Percentiles rank a stretch among this genome's conserved stretches.
phyloP scores from a whole-genome alignment of 306 rosid genomes.

The Arachis stenosperma region DNA sequence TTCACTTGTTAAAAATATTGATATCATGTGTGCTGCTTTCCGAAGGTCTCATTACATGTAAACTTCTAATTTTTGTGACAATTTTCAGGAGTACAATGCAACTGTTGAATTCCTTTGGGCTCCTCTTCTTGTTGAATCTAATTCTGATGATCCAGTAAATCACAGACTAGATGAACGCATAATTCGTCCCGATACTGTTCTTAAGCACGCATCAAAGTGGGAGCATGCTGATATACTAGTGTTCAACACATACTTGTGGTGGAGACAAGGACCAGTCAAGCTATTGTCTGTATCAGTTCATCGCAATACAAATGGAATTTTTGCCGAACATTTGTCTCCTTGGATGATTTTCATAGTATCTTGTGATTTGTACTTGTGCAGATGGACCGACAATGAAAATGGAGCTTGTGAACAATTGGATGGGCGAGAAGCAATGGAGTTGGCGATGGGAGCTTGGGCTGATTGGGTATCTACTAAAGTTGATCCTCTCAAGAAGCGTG shows the following conservation, averaged over 20 bases:
- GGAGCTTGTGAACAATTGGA: slow-evolving; percentile 79
- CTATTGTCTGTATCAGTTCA: slow-evolving; percentile 65
- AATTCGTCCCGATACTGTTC: slow-evolving; percentile 90
- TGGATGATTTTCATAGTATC: slow-evolving; percentile 21
- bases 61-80: slow-evolving; percentile 32
- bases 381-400: slow-evolving; percentile 77
- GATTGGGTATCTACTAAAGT: slow-evolving; percentile 82
- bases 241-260: slow-evolving; percentile 96
- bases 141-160: slow-evolving; percentile 96
- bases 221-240: slow-evolving; percentile 90
- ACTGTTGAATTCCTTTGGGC: slow-evolving; percentile 98
- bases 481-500: slow-evolving; percentile 66
- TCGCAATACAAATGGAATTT: slow-evolving; percentile 4
- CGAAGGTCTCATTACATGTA: slow-evolving; percentile 12
- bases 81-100: slow-evolving; percentile 89
- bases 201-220: slow-evolving; percentile 79
- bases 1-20: too few species aligned
- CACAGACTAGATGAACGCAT: slow-evolving; percentile 84
- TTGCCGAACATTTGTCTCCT: slow-evolving; percentile 6
- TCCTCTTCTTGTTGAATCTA: slow-evolving; percentile 93
- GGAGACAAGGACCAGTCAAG: slow-evolving; percentile 99
- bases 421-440: slow-evolving; percentile 79
- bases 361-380: slow-evolving; percentile 41
- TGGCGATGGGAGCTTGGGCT: slow-evolving; percentile 97
- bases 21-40: background rate